Evolutionary conservation across 2,329 filamentous ascomycete species (phyloP), one percentile per base, ranked within the genome.

Genomic region (Dryadomyces sulphureus): DNA sequence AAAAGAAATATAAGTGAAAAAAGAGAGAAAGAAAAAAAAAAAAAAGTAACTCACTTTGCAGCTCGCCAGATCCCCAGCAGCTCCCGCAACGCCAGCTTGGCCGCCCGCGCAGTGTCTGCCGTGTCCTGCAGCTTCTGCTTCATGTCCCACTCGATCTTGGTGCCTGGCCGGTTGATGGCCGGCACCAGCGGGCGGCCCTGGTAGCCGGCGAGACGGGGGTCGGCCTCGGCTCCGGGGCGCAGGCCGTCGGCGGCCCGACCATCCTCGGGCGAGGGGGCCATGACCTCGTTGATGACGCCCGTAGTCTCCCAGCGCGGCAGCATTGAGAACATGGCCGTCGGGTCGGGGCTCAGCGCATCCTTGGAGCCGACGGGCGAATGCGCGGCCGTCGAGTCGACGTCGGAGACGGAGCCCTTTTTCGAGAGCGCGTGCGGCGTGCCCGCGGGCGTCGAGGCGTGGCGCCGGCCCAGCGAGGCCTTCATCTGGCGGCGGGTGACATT

Each of bases 401-500:
- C 67, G n/a, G 64, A 62, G 6, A 54, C 55, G 3, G 66, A 62
- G 34, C 66, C 66, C 51, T 60, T 66, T 53, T 60, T 64, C 3
- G 61, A 54, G 0, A 59, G 51, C 6, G 61, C 65, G 57, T 59
- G 68, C 46, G 68, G 72, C 40, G 67, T 79, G 22, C 65, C 66
- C 1, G 64, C 62, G 5, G 74, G 75, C 16, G 78, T 80, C n/a
- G 77, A 79, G 34, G 68, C 68, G 46, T 81, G 77, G 49, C 76
- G 73, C 49, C 72, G 74, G 20, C 70, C 65, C 14, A 74, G 64
- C 2, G 79, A 79, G 47, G 73, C 77, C 55, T 85, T 76, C 2
- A 86, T 80, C 59, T 94, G 87, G 49, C 90, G 75, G 52, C 90
- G 73, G 22, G 90, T 96, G 61, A 96, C 94, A 50, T 78, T 75